Conservation (phyloP, 2,329 filamentous ascomycete genomes). For the Colletotrichum spinosum region DNA sequence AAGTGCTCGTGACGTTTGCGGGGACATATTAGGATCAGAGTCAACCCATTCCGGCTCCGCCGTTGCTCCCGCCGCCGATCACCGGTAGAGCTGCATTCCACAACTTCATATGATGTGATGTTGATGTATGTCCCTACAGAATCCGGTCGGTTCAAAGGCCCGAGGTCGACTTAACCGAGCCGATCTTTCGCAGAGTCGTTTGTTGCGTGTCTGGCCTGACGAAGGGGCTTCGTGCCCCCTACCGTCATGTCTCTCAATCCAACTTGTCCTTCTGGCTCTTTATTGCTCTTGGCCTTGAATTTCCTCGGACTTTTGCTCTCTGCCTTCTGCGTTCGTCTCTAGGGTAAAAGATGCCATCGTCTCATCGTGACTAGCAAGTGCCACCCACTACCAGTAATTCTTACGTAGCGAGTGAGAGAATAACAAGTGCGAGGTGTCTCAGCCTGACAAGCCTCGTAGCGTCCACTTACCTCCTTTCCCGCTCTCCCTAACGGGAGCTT, state of each 20-base stretch:
- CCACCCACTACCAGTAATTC: neutral
- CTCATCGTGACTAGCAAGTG: too few species aligned
- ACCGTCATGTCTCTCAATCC: too few species aligned
- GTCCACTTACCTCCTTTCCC: slow-evolving; percentile 25
- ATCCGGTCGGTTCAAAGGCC: neutral
- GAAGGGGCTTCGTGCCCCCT: too few species aligned
- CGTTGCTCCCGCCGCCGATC: slow-evolving; percentile 35
- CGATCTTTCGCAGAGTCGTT: too few species aligned
- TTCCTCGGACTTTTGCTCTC: too few species aligned
- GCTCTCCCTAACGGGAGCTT: slow-evolving; percentile 16
- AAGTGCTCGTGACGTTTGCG: slow-evolving; percentile 31
- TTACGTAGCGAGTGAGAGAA: slow-evolving; percentile 11
- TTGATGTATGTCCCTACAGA: neutral
- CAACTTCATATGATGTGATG: slow-evolving; percentile 8
- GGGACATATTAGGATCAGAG: slow-evolving; percentile 17
- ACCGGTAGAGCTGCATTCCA: slow-evolving; percentile 15
- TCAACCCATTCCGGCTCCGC: slow-evolving; percentile 20
- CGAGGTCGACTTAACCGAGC: too few species aligned
- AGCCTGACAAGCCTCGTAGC: slow-evolving; percentile 13
- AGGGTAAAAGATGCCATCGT: too few species aligned
- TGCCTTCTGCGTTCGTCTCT: too few species aligned
- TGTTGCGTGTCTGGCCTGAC: too few species aligned
- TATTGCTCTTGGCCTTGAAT: too few species aligned
- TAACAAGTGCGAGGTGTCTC: slow-evolving; percentile 24
- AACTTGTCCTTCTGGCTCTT: too few species aligned